Base-by-base conservation (phyloP, 176 grass and related monocot genomes). In the Luzula sylvatica region DNA sequence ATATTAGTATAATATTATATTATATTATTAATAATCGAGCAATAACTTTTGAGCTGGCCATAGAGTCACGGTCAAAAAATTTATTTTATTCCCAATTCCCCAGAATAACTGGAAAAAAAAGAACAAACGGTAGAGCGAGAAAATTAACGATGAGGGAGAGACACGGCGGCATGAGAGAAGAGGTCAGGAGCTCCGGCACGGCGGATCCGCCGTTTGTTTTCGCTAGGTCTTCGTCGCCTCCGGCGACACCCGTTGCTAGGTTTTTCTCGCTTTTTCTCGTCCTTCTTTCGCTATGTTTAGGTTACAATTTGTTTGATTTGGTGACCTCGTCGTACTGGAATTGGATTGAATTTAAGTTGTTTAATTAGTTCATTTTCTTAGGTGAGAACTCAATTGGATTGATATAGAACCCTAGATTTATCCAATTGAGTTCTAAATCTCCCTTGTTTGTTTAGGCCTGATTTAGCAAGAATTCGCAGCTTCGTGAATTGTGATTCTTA, bases 161-260 rank as follows among this genome's bases (percentile, higher is more conserved):
- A 8, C 27, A 56, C 48, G 11, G 35, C 23, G 63, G 27, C 76
- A 95, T 86, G 85, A 53, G 81, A 29, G 85, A 98, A 65, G 85
- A 98, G 81, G 92, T 98, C 6, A 73, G 77, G 71, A 98, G 78
- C 75, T 98, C 85, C 58, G 78, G 68, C 38, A 80, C 56, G 72
- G 74, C 71, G 42, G 87, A 93, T 20, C 68, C 59, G 42, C 63
- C 73, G 40, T 20, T 83, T 20, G 72, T 72, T 46, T 39, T 83
- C 18, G 88, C 42, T 5, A 72, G 88, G 19, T 88, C 83, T 27
- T 87, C 76, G 44, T 87, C 88, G 17, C 83, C 88, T 65, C 81
- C 78, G 32, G 71, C 66, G 3, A 98, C 85, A 4, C 78, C 92
- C 23, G 92, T 80, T 11, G 85, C 86, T 16, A 98, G 92, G 92